Evolutionary conservation across 2,329 filamentous ascomycete genomes (phyloP), one percentile per base, ranked within the genome.

Genomic region (Cladosporium sp.): DNA sequence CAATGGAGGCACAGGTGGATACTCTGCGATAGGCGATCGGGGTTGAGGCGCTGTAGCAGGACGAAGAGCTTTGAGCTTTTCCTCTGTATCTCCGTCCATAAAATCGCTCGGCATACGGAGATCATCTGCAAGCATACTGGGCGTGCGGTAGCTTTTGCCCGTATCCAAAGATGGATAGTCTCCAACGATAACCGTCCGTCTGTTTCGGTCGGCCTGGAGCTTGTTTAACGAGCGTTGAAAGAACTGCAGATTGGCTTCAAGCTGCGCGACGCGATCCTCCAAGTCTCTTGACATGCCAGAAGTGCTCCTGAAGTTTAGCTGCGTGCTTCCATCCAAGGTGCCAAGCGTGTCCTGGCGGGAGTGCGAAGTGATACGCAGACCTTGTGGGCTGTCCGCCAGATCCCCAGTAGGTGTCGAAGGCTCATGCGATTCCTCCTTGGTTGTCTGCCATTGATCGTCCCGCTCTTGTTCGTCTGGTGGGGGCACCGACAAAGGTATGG

Each of bases 171-270:
- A 16, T 56, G 66, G 23, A 53, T 66, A n/a, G 48, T 65, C n/a
- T 48, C 71, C 70, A 30, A 75, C 69, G 3, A 76, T 65, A 28
- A 75, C 72, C 6, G 74, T 74, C n/a, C 70, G 67, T 25, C 74
- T 70, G 63, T 75, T 74, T 1, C 72, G 69, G 11, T 75, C 72
- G 8, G 73, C 69, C 11, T 74, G 73, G 30, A 78, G 65, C 25
- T 71, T 72, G 43, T 75, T 67, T 48, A 78, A 64, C 14, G 74
- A 74, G 36, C 66, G 68, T 66, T 76, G 76, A 66, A 78, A 77
- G 30, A 67, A 70, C 16, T 72, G 69, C 25, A 78, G 67, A 10
- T 73, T 73, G 16, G 72, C 68, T 66, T 78, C 76, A 10, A 78
- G 71, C 64, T 72, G 73, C 5, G 74, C 71, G 5, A 78, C 74